Evolutionary conservation across 768 basidiomycete genomes (phyloP).

Genomic region (Boletus tylopilopsis): DNA sequence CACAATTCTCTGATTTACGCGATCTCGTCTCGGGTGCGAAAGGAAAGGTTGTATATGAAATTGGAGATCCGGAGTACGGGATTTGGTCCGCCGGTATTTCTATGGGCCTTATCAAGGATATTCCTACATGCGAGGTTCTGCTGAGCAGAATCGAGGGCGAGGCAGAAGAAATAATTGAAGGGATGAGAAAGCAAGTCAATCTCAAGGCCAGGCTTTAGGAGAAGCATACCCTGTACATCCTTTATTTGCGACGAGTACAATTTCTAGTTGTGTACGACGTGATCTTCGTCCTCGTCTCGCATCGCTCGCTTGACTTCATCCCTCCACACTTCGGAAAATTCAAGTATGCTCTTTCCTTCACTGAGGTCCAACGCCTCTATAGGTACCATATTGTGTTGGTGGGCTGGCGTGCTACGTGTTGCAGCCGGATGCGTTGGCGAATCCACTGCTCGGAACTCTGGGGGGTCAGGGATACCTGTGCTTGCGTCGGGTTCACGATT

Average conservation of each 20-base stretch:
- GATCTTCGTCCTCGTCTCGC: constrained; percentile 10
- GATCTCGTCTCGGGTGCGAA: constrained; percentile 72
- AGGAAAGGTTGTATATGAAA: constrained; percentile 73
- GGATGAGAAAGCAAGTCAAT: constrained; percentile 33
- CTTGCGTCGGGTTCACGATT: not conserved
- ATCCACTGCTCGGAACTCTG: constrained; percentile 64
- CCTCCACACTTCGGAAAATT: constrained; percentile 68
- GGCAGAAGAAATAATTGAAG: constrained; percentile 61
- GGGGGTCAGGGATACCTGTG: constrained; percentile 13
- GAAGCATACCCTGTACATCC: constrained; percentile 1
- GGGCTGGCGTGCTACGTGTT: constrained; percentile 60
- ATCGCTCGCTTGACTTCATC: constrained; percentile 44
- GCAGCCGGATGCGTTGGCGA: constrained; percentile 70
- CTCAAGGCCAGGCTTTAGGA: constrained; percentile 21
- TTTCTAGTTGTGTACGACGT: not conserved
- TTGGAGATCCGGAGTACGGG: constrained; percentile 81
- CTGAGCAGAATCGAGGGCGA: constrained; percentile 68
- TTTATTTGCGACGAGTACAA: not conserved
- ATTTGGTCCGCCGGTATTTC: constrained; percentile 75
- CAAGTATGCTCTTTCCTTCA: constrained; percentile 63
- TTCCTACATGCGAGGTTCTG: constrained; percentile 76
- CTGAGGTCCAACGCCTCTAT: constrained; percentile 82
- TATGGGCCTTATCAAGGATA: constrained; percentile 75
- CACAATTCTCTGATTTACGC: constrained; percentile 81
- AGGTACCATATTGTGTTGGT: constrained; percentile 90